Evolutionary conservation across 352 stramenopile species (phyloP).

Genomic region (Phytopythium vexans): DNA sequence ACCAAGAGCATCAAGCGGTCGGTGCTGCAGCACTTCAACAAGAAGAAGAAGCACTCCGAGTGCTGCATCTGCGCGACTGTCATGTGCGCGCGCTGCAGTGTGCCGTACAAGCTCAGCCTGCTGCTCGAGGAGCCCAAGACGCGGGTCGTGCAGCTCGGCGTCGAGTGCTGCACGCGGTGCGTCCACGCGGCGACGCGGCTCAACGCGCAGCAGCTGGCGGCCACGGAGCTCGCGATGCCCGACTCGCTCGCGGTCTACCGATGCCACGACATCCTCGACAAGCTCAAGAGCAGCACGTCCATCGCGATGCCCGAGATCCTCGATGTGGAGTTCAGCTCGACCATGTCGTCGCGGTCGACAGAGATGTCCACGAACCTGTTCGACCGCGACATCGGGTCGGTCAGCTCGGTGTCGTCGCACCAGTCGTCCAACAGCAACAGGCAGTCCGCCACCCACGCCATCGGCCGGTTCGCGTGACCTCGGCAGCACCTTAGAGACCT

Average conservation of each 20-base stretch:
- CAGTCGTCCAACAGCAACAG: slow-evolving; percentile 3
- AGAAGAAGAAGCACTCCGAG: slow-evolving; percentile 13
- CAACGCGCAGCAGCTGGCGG: slow-evolving; percentile 22
- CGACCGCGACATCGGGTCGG: slow-evolving; percentile 4
- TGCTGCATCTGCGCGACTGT: slow-evolving; percentile 22
- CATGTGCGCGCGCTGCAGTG: slow-evolving; percentile 26
- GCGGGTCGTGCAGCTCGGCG: slow-evolving; percentile 13
- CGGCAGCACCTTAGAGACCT: neutral
- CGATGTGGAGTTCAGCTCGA: slow-evolving; percentile 5
- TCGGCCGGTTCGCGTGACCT: slow-evolving; percentile 1
- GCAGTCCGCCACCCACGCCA: neutral
- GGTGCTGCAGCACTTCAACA: slow-evolving; percentile 7
- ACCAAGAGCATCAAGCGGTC: slow-evolving; percentile 10
- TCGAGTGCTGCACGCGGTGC: slow-evolving; percentile 28
- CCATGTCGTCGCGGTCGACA: neutral
- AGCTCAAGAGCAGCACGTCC: slow-evolving; percentile 3
- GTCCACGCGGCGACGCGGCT: slow-evolving; percentile 24
- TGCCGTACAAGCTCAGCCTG: slow-evolving; percentile 25
- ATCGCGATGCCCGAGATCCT: slow-evolving; percentile 7
- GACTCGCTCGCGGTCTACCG: slow-evolving; percentile 21
- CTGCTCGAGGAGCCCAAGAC: slow-evolving; percentile 8
- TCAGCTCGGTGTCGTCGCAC: neutral
- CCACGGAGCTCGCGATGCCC: slow-evolving; percentile 18
- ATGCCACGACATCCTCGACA: slow-evolving; percentile 15
- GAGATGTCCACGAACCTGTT: slow-evolving; percentile 4